Evolutionary conservation across 78 protist species (phyloP), one percentile per base, ranked within the genome.

Genomic region (Monosiga brevicollis): DNA sequence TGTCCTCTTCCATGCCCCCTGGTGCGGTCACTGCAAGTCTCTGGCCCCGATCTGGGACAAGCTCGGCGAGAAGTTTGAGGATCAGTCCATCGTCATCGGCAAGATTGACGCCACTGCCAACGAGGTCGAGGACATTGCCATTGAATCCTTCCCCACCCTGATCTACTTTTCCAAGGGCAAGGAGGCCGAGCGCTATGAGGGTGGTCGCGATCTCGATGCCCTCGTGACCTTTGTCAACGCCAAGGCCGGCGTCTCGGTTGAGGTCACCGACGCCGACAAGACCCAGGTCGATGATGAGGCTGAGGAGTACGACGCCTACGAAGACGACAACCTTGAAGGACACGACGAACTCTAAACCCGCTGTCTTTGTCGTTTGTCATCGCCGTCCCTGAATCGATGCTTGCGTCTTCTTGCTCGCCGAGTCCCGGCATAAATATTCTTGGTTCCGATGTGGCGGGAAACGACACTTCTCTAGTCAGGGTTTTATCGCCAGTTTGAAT

Each of bases 21-120:
- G 96, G 96, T 93, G 96, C 85, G 94, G 96, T 38, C 94, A 91
- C 85, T 93, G 96, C 89, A 90, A 93, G 90, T 79, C 78, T 55
- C 84, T 93, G 34, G 92, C 89, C 6, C 95, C 95, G 79, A 86
- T 83, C 78, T 93, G 83, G 78, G 93, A 90, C 41, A 89, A 90
- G 76, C 83, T 88, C 38, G 95, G 86, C 55, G 76, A 41, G 77
- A 32, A 71, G 42, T 78, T 73, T n/a, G 73, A n/a, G 32, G 39
- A 1, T 62, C 43, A 10, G 43, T 11, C 73, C 49, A 20, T 86
- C 0, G 82, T 81, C 32, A 81, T 75, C 26, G 88, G 84, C 84
- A 87, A 82, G 87, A 25, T 87, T 34, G 85, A 87, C 83, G 26
- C 81, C 42, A 82, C 83, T 1, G 84, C 6, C 41, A 73, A 87